Evolutionary conservation across 1,284 basidiomycete genomes (phyloP), one percentile per base, ranked within the genome.

Genomic region (Trichosporon asahii): DNA sequence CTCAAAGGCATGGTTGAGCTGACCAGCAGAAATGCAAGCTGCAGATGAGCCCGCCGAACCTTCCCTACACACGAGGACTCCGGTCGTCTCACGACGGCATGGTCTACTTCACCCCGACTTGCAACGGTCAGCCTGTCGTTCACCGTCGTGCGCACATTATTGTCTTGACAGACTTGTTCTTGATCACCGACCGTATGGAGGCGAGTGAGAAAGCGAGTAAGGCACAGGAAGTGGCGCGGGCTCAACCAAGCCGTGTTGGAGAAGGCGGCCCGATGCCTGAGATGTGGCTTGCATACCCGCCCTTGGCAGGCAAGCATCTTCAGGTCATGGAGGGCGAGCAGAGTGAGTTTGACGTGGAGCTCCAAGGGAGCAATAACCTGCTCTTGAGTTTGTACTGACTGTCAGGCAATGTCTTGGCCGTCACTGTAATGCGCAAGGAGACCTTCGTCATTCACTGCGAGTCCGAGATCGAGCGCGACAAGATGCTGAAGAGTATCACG

Each of bases 241-340:
- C 80, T 29, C 77, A 83, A 65, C 83, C 83, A 4, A 77, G 79
- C 61, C 74, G 83, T 15, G 79, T 85, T 1, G 81, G 78, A 23
- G 78, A 81, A 66, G 81, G 85, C 61, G 88, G 85, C 8, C 84
- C 85, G 5, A 89, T 89, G 67, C 87, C 90, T 7, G 94, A 98
- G 79, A 92, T 97, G 90, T 94, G 91, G 90, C 85, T 99, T 66
- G 89, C 91, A 73, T 99, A 97, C 85, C 97, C 97, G 23, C 97
- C 97, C 2, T 85, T 99, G 66, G 91, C 97, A 8, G 95, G 95
- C 4, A 98, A 98, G 81, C 94, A 98, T 78, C 85, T 98, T 67
- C 87, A 88, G 74, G 88, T 90, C n/a, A 85, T 84, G 29, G 90
- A 90, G 76, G 85, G 89, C 5, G 85, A 86, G 69, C 81, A 83